Base-by-base conservation (phyloP, 2,329 filamentous ascomycete species). In the Penicillium sp. region DNA sequence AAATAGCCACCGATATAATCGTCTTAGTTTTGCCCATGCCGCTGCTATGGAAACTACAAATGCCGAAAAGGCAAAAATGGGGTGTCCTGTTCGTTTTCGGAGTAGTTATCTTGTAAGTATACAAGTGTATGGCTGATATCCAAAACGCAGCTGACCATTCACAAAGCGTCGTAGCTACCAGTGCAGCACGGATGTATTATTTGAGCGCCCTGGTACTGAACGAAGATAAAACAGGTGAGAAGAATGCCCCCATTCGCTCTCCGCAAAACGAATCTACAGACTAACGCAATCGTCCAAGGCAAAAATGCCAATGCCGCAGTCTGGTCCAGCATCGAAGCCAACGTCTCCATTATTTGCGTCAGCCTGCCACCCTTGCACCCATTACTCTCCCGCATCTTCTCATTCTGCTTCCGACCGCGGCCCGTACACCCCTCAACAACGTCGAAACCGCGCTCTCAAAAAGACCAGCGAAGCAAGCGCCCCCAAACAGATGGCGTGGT, bases 321-420 rank as follows among this genome's bases (percentile, higher is more conserved):
- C 42, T 71, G 68, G 69, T 70, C 69, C 19, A 64, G 59, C 30
- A 57, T 70, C 14, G 69, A 70, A 60, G 47, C 56, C 35, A 68
- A 67, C 45, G 52, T 69, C 30, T 69, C 69, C 48, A 67, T 71
- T 9, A 63, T 70, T 43, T 71, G 69, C 57, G 60, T 68, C 29
- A 67, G 67, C 29, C 62, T 71, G 0, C 63, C 67, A 2, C 56
- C 62, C 0, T 54, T 71, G 0, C 59, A 65, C 9, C 69, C 68
- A 0, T 55, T 71, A 7, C 19, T 70, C 8, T 58, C 63, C 1
- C 59, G 60, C 7, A 30, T 65, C 38, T 68, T 65, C 47, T 66
- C 69, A 2, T 61, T 53, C 10, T 59, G 57, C 29, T 61, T 68
- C 55, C 48, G 57, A 29, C 51, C 63, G 8, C 35, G 38, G 38